phyloP scores from a whole-genome alignment of 2,329 filamentous ascomycete genomes.

The Cytospora mali region DNA sequence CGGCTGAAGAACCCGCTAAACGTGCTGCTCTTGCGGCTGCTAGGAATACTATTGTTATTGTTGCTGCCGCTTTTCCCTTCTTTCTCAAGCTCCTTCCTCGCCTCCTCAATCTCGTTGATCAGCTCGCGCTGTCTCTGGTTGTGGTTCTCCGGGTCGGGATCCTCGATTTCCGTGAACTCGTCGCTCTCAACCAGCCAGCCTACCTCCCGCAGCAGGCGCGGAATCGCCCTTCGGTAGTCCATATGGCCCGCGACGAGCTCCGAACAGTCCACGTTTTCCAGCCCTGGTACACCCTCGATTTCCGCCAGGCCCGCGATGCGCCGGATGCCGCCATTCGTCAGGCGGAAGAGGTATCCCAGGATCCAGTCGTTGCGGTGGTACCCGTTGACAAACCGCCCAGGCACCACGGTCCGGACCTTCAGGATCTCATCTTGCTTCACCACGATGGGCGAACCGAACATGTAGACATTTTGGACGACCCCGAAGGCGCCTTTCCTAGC shows the following conservation, averaged over 20 bases:
- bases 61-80: conserved; percentile 61
- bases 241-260: conserved; percentile 88
- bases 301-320: conserved; percentile 81
- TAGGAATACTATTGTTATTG: not conserved
- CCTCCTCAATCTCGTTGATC: conserved; percentile 95
- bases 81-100: conserved; percentile 80
- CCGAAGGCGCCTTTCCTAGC: conserved; percentile 82
- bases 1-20: conserved; percentile 77
- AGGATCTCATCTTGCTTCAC: conserved; percentile 90
- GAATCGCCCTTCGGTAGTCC: conserved; percentile 94
- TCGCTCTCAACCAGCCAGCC: conserved; percentile 92
- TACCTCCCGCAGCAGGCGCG: conserved; percentile 79
- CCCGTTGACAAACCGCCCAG: conserved; percentile 92
- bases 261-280: conserved; percentile 90
- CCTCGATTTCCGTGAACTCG: conserved; percentile 95
- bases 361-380: conserved; percentile 98
- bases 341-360: conserved; percentile 89
- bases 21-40: conserved; percentile 43
- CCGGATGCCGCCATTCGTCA: conserved; percentile 90
- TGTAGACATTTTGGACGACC: conserved; percentile 89
- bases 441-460: conserved; percentile 91
- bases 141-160: conserved; percentile 95
- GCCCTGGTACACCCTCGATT: conserved; percentile 72
- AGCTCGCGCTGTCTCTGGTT: conserved; percentile 84
- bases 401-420: conserved; percentile 77